These are phyloP conservation scores for Nannochloris sp. DNA, from an alignment of 139 green algal species.

Conservation along the genomic window DNA sequence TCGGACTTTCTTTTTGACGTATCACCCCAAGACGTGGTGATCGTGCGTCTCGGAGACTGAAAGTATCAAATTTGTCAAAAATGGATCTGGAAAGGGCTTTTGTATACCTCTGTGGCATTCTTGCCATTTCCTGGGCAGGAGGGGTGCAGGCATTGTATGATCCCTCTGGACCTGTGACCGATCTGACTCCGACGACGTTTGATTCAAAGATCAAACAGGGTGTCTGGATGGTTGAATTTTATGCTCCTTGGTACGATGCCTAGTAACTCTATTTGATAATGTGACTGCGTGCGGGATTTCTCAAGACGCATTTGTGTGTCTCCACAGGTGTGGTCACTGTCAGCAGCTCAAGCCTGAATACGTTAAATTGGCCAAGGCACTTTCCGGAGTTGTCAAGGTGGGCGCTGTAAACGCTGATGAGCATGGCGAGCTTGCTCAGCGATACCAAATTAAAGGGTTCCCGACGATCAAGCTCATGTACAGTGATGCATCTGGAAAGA, in stretches of 20 bases:
- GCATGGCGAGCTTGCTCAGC: slow-evolving; percentile 36
- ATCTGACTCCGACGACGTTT: slow-evolving; percentile 13
- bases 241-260: slow-evolving; percentile 27
- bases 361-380: slow-evolving; percentile 50
- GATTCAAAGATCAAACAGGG: background rate
- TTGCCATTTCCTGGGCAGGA: no score
- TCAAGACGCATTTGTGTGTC: background rate
- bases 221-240: slow-evolving; percentile 33
- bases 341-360: slow-evolving; percentile 41
- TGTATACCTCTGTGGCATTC: no score
- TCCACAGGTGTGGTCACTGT: slow-evolving; percentile 54
- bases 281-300: no score
- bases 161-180: background rate
- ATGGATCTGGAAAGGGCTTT: no score
- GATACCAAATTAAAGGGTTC: slow-evolving; percentile 65
- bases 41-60: no score
- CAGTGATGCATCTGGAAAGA: slow-evolving; percentile 26
- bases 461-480: slow-evolving; percentile 74
- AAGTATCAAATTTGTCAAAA: no score
- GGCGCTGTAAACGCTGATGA: slow-evolving; percentile 59
- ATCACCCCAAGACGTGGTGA: no score
- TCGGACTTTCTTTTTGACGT: no score
- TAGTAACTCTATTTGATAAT: background rate
- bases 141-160: slow-evolving; percentile 10
- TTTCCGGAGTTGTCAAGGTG: slow-evolving; percentile 61